Conservation (phyloP, 2,329 filamentous ascomycete species). For the Stachybotrys chartarum region DNA sequence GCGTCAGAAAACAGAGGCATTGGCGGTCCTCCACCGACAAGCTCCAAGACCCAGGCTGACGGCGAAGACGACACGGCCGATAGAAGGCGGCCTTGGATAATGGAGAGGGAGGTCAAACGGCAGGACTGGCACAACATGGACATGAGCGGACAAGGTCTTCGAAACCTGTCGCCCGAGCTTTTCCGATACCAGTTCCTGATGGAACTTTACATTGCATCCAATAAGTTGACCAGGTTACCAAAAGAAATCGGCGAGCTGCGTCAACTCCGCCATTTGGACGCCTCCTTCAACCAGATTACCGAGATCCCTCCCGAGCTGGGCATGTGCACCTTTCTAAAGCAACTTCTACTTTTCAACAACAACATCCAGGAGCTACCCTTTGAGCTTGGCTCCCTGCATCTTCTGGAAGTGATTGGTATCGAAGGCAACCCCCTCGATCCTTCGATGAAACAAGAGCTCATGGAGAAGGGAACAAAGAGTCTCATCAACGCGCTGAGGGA, state of each 20-base stretch:
- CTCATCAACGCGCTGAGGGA: constrained; percentile 80
- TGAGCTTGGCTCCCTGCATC: constrained; percentile 83
- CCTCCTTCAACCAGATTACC: constrained; percentile 79
- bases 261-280: constrained; percentile 74
- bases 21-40: constrained; percentile 42
- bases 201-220: constrained; percentile 89
- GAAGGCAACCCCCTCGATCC: constrained; percentile 83
- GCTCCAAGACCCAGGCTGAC: constrained; percentile 38
- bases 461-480: constrained; percentile 80
- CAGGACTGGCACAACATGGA: constrained; percentile 93
- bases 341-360: constrained; percentile 85
- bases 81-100: constrained; percentile 54
- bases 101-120: constrained; percentile 58
- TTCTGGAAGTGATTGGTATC: constrained; percentile 82
- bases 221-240: constrained; percentile 78
- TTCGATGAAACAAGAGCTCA: constrained; percentile 71
- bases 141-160: constrained; percentile 90
- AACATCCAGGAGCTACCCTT: constrained; percentile 73
- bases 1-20: constrained; percentile 64
- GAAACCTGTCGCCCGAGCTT: constrained; percentile 69
- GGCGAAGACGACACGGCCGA: constrained; percentile 49
- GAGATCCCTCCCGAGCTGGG: constrained; percentile 85
- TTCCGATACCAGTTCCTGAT: constrained; percentile 87
- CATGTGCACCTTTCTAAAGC: constrained; percentile 90
- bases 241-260: constrained; percentile 75